Evolutionary conservation across 495 filamentous ascomycete genomes (phyloP), one percentile per base, ranked within the genome.

Genomic region (Penicillium egyptiacum): DNA sequence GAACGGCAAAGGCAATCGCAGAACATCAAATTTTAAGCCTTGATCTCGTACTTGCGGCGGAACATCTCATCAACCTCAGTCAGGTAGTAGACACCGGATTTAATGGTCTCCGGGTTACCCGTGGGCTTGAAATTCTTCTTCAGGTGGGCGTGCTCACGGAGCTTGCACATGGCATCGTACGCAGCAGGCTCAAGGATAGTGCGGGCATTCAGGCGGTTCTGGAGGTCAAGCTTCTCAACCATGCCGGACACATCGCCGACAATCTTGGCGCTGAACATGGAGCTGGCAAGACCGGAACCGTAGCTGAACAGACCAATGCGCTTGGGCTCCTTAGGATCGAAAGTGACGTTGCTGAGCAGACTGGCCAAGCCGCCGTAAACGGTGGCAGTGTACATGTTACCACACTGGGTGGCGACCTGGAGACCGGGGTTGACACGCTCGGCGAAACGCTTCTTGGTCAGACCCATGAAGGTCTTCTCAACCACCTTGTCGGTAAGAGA

Each of bases 361-460:
- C 86, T 87, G 70, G 85, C 83, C 43, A 98, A 80, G 53, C 90
- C 91, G 56, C 86, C 86, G 79, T 92, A 98, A 62, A 98, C 89
- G 70, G 90, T 96, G 48, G 88, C 94, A 66, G 88, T 92, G 79
- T 98, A 98, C 95, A 97, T 98, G 83, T 98, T 98, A 74, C 94
- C 95, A 75, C 92, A 96, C 78, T 91, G 87, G 42, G 92, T 97
- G 35, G 94, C 88, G 22, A 95, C 88, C 70, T 95, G 80, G 69
- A 94, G 88, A 67, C 81, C 76, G 37, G 95, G 92, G 70, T 87
- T 79, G 55, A 98, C 89, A 72, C 92, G 89, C 74, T 91, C 86
- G 61, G 86, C 84, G 79, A 92, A 98, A 55, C 86, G 87, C 86
- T 97, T 97, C 88, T 98, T 98, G 69, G 90, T 86, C 58, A 98